Conservation (phyloP, 202 grass and related monocot species). For the Digitaria exilis region DNA sequence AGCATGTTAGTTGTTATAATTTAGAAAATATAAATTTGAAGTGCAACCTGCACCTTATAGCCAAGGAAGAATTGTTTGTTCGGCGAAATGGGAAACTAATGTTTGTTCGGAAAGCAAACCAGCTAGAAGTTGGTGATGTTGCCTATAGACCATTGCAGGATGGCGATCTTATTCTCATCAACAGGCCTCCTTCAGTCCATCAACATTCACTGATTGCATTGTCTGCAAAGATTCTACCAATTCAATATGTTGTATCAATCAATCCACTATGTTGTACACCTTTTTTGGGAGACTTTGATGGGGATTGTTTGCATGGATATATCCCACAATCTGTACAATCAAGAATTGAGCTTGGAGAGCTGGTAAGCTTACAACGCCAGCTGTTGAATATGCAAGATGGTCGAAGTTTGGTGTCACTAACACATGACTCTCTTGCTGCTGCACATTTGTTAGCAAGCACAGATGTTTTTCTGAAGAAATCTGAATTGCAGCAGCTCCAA, state of each 20-base stretch:
- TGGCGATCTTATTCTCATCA: conserved; percentile 86
- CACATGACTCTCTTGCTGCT: conserved; percentile 80
- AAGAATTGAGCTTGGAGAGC: conserved; percentile 71
- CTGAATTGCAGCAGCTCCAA: conserved; percentile 75
- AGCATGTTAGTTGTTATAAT: conserved; percentile 70
- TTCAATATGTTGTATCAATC: conserved; percentile 64
- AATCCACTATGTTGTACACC: conserved; percentile 83
- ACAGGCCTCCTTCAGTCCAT: conserved; percentile 91
- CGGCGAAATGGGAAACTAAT: conserved; percentile 57
- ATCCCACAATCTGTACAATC: conserved; percentile 72
- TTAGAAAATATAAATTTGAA: conserved; percentile 55
- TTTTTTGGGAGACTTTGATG: conserved; percentile 89
- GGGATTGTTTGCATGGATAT: conserved; percentile 95
- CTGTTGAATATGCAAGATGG: conserved; percentile 87
- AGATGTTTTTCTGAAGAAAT: conserved; percentile 57
- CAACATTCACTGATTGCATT: conserved; percentile 93
- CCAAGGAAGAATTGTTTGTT: conserved; percentile 48
- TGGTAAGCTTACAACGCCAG: conserved; percentile 67
- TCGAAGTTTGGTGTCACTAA: conserved; percentile 75
- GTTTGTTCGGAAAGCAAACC: conserved; percentile 58
- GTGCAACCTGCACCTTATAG: conserved; percentile 66
- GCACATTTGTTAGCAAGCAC: conserved; percentile 61
- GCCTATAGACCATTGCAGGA: conserved; percentile 74
- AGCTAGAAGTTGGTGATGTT: conserved; percentile 80
- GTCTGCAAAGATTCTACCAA: conserved; percentile 64